phyloP scores from a whole-genome alignment of 768 basidiomycete genomes.

The Tylopilus plumbeoviolaceoides region DNA sequence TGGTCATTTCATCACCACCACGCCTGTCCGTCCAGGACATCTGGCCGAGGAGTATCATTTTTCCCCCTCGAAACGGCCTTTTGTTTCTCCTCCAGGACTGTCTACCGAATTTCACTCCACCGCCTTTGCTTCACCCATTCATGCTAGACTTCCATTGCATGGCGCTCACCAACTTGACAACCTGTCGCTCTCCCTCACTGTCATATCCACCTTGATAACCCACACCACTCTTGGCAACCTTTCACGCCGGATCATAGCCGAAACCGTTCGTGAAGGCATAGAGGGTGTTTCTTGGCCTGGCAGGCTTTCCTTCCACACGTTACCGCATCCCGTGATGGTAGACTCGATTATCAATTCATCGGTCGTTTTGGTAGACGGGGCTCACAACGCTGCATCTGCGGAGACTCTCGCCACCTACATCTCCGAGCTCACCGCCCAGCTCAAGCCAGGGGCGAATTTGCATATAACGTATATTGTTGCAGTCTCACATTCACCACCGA shows the following conservation, averaged over 20 bases:
- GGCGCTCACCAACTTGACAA: slow-evolving; percentile 88
- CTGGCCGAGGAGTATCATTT: slow-evolving; percentile 34
- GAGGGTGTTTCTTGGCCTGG: slow-evolving; percentile 70
- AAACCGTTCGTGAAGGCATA: slow-evolving; percentile 56
- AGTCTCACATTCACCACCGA: slow-evolving; percentile 85
- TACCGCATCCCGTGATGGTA: slow-evolving; percentile 20
- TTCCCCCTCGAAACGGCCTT: slow-evolving; percentile 29
- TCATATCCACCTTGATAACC: slow-evolving; percentile 54
- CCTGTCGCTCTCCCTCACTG: slow-evolving; percentile 61
- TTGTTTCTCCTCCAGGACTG: slow-evolving; percentile 36
- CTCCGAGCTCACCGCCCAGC: slow-evolving; percentile 31
- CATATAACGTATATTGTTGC: slow-evolving; percentile 69
- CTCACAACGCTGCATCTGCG: slow-evolving; percentile 86
- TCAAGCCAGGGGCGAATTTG: slow-evolving; percentile 25
- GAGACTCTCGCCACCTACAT: slow-evolving; percentile 60
- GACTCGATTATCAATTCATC: slow-evolving; percentile 21
- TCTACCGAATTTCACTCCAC: slow-evolving; percentile 42
- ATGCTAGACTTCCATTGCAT: slow-evolving; percentile 56
- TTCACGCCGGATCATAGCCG: slow-evolving; percentile 39
- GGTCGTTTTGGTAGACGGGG: slow-evolving; percentile 80
- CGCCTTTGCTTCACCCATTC: slow-evolving; percentile 43
- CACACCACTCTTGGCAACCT: slow-evolving; percentile 20
- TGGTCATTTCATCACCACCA: slow-evolving; percentile 38
- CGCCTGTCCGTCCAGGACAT: slow-evolving; percentile 32
- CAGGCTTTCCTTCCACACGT: slow-evolving; percentile 65